Base-by-base conservation (phyloP, 768 basidiomycete genomes). In the Tephrocybe sp. region DNA sequence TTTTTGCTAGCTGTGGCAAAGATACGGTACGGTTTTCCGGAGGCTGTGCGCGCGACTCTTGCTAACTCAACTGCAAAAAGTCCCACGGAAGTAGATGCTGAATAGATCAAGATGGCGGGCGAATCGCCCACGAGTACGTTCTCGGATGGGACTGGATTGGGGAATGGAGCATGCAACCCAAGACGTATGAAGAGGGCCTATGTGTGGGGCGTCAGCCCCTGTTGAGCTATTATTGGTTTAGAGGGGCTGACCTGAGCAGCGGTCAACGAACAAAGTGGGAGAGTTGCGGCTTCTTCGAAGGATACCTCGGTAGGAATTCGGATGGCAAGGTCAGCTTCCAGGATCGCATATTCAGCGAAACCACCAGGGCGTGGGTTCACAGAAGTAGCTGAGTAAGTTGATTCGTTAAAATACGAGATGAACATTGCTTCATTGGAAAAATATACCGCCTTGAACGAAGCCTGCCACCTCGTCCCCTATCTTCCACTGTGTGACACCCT, bases 111-210 rank as follows among this genome's bases (percentile, higher is more conserved):
- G 25, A 70, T 60, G 2, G 60, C 58, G 17, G 66, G 66, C 6
- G 58, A 38, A 11, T 62, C 58, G n/a, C 12, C 36, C 9, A 32
- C 33, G 5, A 49, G 14, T 7, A 59, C 51, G 12, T 45, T 30
- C 10, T 60, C 48, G 39, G 56, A 50, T n/a, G 45, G 12, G 40
- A 60, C 63, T 10, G 62, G 59, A 41, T 57, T 65, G 15, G 54
- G 49, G 40, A 68, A 71, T 3, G 70, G 70, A 1, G 67, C 56
- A 26, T 61, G 41, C 21, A 70, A 39, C 9, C 61, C 62, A 4
- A 70, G 57, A 34, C 66, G 65, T 43, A 69, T 67, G 59, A 66
- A 71, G 3, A 70, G 49, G 2, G 66, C 68, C 68, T 71, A 28
- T 21, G 17, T 25, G n/a, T 17, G 6, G 34, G 5, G 8, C n/a